phyloP scores from a whole-genome alignment of 2,329 filamentous ascomycete genomes.

The Alternaria sp. region DNA sequence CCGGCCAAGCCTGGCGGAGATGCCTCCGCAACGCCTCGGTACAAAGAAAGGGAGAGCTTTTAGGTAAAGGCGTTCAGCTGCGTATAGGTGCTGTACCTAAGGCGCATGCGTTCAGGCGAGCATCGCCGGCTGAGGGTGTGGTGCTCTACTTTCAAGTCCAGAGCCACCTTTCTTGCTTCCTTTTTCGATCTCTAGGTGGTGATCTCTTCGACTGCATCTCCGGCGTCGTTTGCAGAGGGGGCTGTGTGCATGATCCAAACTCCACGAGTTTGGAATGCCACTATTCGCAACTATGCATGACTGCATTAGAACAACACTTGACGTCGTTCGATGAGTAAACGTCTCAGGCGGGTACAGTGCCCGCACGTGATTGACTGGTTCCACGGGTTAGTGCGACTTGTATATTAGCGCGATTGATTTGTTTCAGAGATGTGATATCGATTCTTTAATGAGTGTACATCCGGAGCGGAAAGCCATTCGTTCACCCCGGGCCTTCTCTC shows the following conservation, averaged over 20 bases:
- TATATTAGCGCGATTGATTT: background rate
- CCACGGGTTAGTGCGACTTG: background rate
- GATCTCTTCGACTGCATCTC: background rate
- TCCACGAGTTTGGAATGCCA: background rate
- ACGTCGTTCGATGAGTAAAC: background rate
- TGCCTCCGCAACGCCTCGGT: background rate
- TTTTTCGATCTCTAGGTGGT: background rate
- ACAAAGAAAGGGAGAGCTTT: background rate
- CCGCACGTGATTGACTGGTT: background rate
- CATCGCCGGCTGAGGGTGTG: background rate
- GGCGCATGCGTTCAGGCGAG: background rate
- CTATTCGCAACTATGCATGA: background rate
- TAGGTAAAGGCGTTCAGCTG: background rate
- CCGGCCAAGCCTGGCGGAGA: background rate
- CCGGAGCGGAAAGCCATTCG: background rate
- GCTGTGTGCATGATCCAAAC: background rate
- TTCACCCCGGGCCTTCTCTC: background rate
- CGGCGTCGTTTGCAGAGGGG: background rate
- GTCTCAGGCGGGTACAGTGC: background rate
- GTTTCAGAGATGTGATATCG: background rate
- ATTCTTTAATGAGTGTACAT: background rate
- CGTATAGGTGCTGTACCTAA: background rate
- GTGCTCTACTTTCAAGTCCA: background rate
- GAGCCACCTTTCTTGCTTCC: background rate
- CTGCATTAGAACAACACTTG: background rate